Evolutionary conservation across 1,284 basidiomycete genomes (phyloP).

Genomic region (Microbotryomycetes sp.): DNA sequence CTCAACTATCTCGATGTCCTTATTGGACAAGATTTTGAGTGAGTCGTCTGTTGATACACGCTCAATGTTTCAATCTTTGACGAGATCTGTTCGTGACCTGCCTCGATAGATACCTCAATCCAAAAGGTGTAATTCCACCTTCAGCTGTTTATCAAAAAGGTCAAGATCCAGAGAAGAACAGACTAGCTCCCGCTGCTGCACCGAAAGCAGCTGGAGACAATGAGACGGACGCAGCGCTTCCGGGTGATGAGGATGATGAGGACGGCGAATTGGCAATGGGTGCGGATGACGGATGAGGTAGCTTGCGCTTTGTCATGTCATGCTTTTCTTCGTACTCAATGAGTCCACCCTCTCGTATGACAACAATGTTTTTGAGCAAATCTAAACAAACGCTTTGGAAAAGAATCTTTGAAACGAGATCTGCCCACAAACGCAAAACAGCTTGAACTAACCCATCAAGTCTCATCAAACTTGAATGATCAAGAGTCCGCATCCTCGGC

Average conservation of each 20-base stretch:
- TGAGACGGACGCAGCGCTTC: background rate
- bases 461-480: too few species aligned
- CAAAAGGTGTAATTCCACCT: conserved; percentile 43
- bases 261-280: background rate
- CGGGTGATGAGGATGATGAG: background rate
- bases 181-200: background rate
- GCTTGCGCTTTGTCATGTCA: background rate
- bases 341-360: too few species aligned
- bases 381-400: too few species aligned
- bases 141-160: conserved; percentile 34
- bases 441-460: too few species aligned
- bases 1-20: conserved; percentile 41
- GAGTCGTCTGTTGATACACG: conserved; percentile 1
- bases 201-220: background rate
- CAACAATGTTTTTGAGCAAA: too few species aligned
- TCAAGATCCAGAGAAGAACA: conserved; percentile 18
- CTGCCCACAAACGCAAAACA: too few species aligned
- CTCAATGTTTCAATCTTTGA: conserved; percentile 36
- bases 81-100: background rate
- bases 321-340: background rate
- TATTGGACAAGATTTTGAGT: conserved; percentile 36
- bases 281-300: background rate
- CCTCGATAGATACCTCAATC: conserved; percentile 39
- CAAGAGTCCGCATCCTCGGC: too few species aligned
- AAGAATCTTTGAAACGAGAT: too few species aligned